Evolutionary conservation across 1,284 basidiomycete species (phyloP), one percentile per base, ranked within the genome.

Genomic region (Pseudozyma sp.): DNA sequence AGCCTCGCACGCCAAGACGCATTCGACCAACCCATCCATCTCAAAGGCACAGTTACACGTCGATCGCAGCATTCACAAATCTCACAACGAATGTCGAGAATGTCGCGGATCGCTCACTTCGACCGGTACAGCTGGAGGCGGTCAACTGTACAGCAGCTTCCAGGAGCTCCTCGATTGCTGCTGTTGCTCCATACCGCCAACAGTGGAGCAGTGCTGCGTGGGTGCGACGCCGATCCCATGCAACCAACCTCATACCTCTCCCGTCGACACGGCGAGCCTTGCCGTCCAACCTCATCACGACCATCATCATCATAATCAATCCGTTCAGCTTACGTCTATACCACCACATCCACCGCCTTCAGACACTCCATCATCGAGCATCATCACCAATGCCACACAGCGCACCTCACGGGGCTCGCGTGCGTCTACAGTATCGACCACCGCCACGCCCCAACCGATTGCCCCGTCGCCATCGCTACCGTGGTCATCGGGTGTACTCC

Each of bases 101-200:
- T 74, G 67, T 49, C 30, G 64, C 10, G 70, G 70, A 7, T 68
- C 71, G 16, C 52, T 57, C 24, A 40, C 31, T 1, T 54, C 50
- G 5, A 44, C 52, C 11, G 49, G 49, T 5, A 60, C 57, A 17
- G 47, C 58, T 16, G 59, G 56, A 16, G 52, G 51, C 14, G 72
- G 68, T 5, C 61, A 54, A 16, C 30, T 70, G 19, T 75, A 70
- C 40, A 61, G 68, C 61, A 75, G 72, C 54, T 75, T 75, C 17
- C 72, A 75, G 17, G 72, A 75, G 52, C 64, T 75, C 3, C 54
- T 75, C 33, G 72, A 75, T 31, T 75, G 68, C 44, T 75, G 72
- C 40, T 75, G 72, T 51, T 75, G 72, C 42, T 66, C 67, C 3
- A 67, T 70, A 50, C 58, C 67, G n/a, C 59, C 72, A 4, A 56